These are phyloP conservation scores for Solanum virginianum DNA, from an alignment of 257 asterid genomes.

Conservation along the genomic window DNA sequence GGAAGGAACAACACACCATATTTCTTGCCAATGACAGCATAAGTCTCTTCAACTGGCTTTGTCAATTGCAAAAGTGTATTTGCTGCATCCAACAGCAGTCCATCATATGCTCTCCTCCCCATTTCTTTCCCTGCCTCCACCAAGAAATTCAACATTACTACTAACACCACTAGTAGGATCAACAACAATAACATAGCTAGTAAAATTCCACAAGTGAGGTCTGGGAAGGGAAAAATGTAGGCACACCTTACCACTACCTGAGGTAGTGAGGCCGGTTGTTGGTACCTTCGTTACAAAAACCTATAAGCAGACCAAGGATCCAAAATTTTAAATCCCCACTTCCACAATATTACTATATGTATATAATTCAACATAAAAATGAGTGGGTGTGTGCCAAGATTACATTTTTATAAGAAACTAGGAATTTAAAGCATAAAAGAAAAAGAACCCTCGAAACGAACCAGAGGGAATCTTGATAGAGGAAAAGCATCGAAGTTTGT, in stretches of 20 bases:
- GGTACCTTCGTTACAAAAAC: too few species aligned
- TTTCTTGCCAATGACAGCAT: conserved; percentile 58
- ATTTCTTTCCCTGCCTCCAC: conserved; percentile 22
- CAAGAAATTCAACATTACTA: not conserved
- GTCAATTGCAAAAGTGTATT: conserved; percentile 84
- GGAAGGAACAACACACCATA: conserved; percentile 34
- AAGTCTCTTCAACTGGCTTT: conserved; percentile 70
- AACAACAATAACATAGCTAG: too few species aligned
- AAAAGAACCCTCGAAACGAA: not conserved
- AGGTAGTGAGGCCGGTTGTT: too few species aligned
- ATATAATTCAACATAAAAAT: not conserved
- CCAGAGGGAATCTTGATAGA: conserved; percentile 25
- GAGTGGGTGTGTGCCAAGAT: not conserved
- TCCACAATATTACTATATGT: not conserved
- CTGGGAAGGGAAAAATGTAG: too few species aligned
- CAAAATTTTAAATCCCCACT: not conserved
- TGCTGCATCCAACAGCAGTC: conserved; percentile 78
- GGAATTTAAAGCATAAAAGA: not conserved
- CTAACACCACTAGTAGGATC: not conserved
- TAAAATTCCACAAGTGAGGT: too few species aligned
- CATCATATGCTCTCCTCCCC: conserved; percentile 56
- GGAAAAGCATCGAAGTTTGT: conserved; percentile 26
- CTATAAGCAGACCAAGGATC: not conserved
- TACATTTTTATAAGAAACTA: not conserved
- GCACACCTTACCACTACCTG: too few species aligned